Base-by-base conservation (phyloP, 192 early-diverging fungal genomes). In the Backusella tarrabulga region DNA sequence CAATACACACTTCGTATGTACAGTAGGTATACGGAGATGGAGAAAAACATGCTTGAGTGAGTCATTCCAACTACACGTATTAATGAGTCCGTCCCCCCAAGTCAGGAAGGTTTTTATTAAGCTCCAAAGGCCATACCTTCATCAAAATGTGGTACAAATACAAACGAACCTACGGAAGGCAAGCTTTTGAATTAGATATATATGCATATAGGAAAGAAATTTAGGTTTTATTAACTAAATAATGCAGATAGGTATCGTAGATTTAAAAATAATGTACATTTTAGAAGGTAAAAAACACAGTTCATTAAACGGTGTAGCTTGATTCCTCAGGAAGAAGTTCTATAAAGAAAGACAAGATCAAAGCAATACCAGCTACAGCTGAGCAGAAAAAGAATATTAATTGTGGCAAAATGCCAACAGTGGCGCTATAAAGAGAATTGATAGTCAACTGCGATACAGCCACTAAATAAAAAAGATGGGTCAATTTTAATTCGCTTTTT, bases 371-470 rank as follows among this genome's bases (percentile, higher is more conserved):
- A 6, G 23, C 26, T 12, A 63, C 56, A 63, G 56, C 56, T 12
- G 56, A 63, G 11, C 56, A 63, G 23, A 63, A 63, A 29, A 29
- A 63, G 26, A 63, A 63, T 8, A 63, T 63, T 63, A 63, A 63
- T 11, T 29, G 21, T 63, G 56, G 56, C 12, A 63, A 63, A 63
- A 63, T n/a, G 12, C 56, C 56, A 63, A 88, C 87, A 0, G 85
- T 78, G n/a, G 74, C 34, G 5, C 82, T 80, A 66, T 84, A 90
- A 6, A 90, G 73, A 66, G 79, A 66, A 41, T 86, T 87, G 19
- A 88, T 76, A 15, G 81, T 69, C 2, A 88, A 5, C 0, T 86
- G 88, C 1, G 84, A 80, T 9, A 86, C 26, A 29, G 86, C 76
- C 32, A 71, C 76, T 77, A 69, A 34, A 8, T 29, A 66, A 15